Conservation (phyloP, 2,329 filamentous ascomycete genomes). For the Phialocephala subalpina region DNA sequence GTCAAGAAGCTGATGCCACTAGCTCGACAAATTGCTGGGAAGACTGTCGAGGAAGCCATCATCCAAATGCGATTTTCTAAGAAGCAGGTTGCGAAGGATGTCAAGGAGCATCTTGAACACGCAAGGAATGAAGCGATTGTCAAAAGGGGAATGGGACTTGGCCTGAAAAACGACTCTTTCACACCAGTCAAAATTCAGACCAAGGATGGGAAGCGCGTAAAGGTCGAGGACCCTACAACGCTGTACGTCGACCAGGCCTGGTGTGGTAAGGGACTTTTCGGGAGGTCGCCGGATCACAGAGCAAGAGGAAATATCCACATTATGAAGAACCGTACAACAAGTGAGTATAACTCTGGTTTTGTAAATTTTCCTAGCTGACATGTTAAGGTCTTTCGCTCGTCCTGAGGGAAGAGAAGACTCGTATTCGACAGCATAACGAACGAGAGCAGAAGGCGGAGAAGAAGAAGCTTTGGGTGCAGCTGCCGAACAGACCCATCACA, state of each 20-base stretch:
- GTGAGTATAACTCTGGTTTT: slow-evolving; percentile 58
- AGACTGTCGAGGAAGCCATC: slow-evolving; percentile 93
- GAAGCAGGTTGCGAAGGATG: slow-evolving; percentile 88
- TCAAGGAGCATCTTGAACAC: slow-evolving; percentile 80
- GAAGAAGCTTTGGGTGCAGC: slow-evolving; percentile 83
- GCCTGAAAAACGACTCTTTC: slow-evolving; percentile 42
- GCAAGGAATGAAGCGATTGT: slow-evolving; percentile 85
- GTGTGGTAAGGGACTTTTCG: slow-evolving; percentile 79
- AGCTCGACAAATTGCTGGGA: slow-evolving; percentile 88
- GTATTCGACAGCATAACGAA: slow-evolving; percentile 82
- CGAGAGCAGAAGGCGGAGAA: slow-evolving; percentile 77
- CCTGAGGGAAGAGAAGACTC: slow-evolving; percentile 92
- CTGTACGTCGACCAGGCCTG: slow-evolving; percentile 94
- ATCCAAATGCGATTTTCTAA: slow-evolving; percentile 94
- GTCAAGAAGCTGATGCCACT: slow-evolving; percentile 91
- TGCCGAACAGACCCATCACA: slow-evolving; percentile 85
- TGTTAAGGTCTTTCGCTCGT: slow-evolving; percentile 74
- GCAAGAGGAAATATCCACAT: slow-evolving; percentile 76
- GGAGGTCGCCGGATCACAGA: slow-evolving; percentile 70
- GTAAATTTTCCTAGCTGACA: neutral
- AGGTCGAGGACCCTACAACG: slow-evolving; percentile 76
- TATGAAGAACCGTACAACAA: slow-evolving; percentile 76
- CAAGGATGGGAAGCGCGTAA: slow-evolving; percentile 77
- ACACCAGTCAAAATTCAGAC: slow-evolving; percentile 69
- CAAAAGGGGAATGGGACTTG: slow-evolving; percentile 83